Evolutionary conservation across 2,329 filamentous ascomycete species (phyloP).

Genomic region (Penicillium sp.): DNA sequence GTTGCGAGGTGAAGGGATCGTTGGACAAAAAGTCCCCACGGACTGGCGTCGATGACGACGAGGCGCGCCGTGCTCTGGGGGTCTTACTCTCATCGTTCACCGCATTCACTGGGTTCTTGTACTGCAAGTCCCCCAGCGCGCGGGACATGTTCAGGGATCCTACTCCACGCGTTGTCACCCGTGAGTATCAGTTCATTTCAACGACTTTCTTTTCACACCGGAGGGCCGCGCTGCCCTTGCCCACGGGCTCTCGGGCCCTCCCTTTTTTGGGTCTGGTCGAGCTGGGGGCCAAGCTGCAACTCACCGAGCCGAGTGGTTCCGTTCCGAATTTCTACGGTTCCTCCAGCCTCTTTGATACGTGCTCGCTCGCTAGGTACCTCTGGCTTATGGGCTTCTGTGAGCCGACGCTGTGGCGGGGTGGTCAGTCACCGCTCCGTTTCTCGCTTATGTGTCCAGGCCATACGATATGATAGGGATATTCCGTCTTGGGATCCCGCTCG

Average conservation of each 20-base stretch:
- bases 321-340: conserved; percentile 25
- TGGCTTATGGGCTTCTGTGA: conserved; percentile 37
- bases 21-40: conserved; percentile 37
- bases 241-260: neutral
- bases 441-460: neutral
- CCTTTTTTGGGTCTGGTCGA: neutral
- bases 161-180: conserved; percentile 2
- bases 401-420: conserved; percentile 28
- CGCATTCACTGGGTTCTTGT: conserved; percentile 38
- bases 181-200: neutral
- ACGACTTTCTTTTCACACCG: neutral
- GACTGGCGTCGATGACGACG: conserved; percentile 17
- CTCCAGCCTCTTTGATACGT: conserved; percentile 37
- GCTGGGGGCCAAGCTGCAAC: neutral
- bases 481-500: conserved; percentile 30
- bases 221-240: neutral
- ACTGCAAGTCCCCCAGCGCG: conserved; percentile 39
- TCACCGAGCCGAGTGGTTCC: conserved; percentile 35
- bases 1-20: conserved; percentile 30
- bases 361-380: conserved; percentile 28
- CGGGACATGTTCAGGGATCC: conserved; percentile 40
- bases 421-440: neutral
- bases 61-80: conserved; percentile 21
- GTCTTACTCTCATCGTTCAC: conserved; percentile 13
- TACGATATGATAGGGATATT: conserved; percentile 29